Evolutionary conservation across 345 rosid genomes (phyloP), one percentile per base, ranked within the genome.

Genomic region (Ceriops decandra): DNA sequence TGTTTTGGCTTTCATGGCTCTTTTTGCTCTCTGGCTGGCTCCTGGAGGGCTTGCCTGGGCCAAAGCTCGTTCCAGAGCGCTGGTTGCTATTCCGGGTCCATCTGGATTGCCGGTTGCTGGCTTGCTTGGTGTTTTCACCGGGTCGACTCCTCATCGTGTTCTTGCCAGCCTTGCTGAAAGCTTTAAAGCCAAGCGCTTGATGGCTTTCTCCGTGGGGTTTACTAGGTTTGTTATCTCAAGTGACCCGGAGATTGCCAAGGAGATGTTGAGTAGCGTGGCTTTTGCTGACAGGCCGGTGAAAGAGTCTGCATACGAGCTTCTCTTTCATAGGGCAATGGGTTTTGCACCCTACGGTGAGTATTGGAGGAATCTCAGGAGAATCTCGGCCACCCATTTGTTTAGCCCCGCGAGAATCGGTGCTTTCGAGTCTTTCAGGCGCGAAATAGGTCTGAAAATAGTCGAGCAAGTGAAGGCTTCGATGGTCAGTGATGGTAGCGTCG

Each of bases 271-370:
- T 80, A 92, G 88, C 75, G 82, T 93, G 2, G 91, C 93, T 54
- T 92, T 92, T 24, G 91, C 88, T 0, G 90, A 92, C 76, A 82
- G 98, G 30, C 97, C 98, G 1, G 77, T 90, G 16, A 92, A 92
- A 77, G 93, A 92, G 64, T 92, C 97, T 0, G 97, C 97, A 21
- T 92, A 88, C 61, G 93, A 85, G 79, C 87, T 92, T 5, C 72
- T 92, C 26, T 92, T 90, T 38, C 86, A 90, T 52, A 83, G 96
- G 52, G 93, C 98, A 22, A 92, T 90, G 83, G 98, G 97, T 8
- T 92, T 92, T 57, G 95, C 95, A 51, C 91, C 91, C 0, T 90
- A 64, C 60, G 95, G 96, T 1, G 91, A 86, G 64, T 90, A 92
- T 70, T 92, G 98, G 95, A 87, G 96, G 75, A 90, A 87, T 56